phyloP scores from a whole-genome alignment of 805 yeast species.

The Metschnikowia arizonensis region DNA sequence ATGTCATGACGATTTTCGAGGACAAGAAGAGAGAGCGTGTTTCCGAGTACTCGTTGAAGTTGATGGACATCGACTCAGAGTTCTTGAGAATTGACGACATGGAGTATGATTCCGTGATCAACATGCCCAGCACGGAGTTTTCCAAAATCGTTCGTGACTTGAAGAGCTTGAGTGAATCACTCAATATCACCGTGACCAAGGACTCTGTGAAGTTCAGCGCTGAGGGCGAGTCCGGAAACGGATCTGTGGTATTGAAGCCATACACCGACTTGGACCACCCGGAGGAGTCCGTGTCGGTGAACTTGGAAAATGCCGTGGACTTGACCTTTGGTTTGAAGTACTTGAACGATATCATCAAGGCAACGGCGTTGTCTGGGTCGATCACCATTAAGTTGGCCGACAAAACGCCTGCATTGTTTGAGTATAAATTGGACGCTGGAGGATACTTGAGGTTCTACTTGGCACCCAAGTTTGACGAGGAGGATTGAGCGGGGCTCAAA shows the following conservation, averaged over 20 bases:
- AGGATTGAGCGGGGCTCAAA: slow-evolving; percentile 40
- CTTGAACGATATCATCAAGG: slow-evolving; percentile 86
- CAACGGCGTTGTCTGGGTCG: slow-evolving; percentile 68
- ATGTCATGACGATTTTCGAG: slow-evolving; percentile 78
- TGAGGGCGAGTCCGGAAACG: slow-evolving; percentile 89
- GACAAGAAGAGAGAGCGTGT: slow-evolving; percentile 87
- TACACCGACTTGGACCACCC: slow-evolving; percentile 76
- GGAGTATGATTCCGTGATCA: slow-evolving; percentile 81
- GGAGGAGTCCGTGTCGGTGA: slow-evolving; percentile 68
- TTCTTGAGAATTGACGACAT: slow-evolving; percentile 90
- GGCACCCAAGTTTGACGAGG: slow-evolving; percentile 97
- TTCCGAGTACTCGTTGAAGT: slow-evolving; percentile 83
- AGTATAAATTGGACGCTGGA: slow-evolving; percentile 76
- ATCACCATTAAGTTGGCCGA: slow-evolving; percentile 85
- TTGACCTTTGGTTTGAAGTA: slow-evolving; percentile 90
- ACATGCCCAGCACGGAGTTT: slow-evolving; percentile 85
- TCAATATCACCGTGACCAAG: slow-evolving; percentile 81
- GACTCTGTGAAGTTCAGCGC: slow-evolving; percentile 86
- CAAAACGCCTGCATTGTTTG: slow-evolving; percentile 90
- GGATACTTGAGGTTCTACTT: slow-evolving; percentile 93
- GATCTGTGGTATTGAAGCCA: slow-evolving; percentile 82
- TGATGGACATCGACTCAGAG: slow-evolving; percentile 96
- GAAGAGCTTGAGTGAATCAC: slow-evolving; percentile 79
- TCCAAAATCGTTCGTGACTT: slow-evolving; percentile 87
- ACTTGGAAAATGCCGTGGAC: slow-evolving; percentile 80